Percentiles rank a stretch among this genome's conserved stretches.
Evolutionary conservation across 2,329 filamentous ascomycete genomes (phyloP).

Genomic region (Arthrobotrys megalospora): DNA sequence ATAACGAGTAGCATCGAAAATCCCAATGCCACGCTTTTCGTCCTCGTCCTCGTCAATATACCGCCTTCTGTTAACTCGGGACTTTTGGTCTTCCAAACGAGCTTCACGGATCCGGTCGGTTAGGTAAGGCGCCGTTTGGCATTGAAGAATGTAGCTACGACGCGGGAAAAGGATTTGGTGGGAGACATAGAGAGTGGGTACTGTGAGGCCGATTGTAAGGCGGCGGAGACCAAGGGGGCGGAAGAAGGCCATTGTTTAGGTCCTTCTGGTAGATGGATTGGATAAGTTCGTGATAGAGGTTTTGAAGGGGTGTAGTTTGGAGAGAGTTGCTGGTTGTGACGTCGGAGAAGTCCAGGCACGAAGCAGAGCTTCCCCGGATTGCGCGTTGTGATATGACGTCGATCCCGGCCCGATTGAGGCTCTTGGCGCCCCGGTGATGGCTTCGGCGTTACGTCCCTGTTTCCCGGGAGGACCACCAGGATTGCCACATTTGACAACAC

Average conservation of each 20-base stretch:
- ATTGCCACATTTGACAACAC: not conserved
- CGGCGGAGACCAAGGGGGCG: conserved; percentile 47
- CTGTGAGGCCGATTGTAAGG: conserved; percentile 47
- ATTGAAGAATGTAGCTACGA: conserved; percentile 36
- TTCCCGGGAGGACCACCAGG: not conserved
- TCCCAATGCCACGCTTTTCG: not conserved
- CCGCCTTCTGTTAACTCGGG: not conserved
- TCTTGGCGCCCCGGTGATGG: conserved; percentile 12
- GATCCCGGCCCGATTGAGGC: conserved; percentile 4
- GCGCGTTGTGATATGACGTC: conserved; percentile 24
- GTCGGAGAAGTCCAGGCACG: not conserved
- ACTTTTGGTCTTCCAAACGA: not conserved
- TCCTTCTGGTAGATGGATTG: not conserved
- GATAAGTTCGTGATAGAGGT: not conserved
- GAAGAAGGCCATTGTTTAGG: conserved; percentile 45
- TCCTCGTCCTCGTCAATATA: not conserved
- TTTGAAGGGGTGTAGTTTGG: not conserved
- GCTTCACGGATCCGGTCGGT: conserved; percentile 39
- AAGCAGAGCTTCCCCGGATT: conserved; percentile 12
- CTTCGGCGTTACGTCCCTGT: not conserved
- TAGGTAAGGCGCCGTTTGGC: conserved; percentile 42
- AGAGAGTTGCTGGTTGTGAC: not conserved
- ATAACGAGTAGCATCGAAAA: conserved; percentile 31
- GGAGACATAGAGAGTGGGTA: conserved; percentile 52
- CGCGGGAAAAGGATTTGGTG: conserved; percentile 46